Evolutionary conservation across 495 filamentous ascomycete species (phyloP), one percentile per base, ranked within the genome.

Genomic region (Margaritispora aquatica): DNA sequence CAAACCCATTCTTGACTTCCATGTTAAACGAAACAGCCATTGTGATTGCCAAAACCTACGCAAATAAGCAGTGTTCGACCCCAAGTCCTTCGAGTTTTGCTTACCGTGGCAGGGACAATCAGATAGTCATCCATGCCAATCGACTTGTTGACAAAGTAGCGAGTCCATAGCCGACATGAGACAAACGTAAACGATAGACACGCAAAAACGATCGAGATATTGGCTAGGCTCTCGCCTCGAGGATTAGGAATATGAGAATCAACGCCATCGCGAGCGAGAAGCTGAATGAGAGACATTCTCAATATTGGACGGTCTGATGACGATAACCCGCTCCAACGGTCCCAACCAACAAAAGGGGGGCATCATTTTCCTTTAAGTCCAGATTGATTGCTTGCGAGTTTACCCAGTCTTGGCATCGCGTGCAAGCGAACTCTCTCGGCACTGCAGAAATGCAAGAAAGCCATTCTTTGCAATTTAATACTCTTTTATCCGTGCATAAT

Each of bases 1-100:
- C 51, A 20, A 54, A 54, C 36, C 51, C 51, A 54, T 54, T 54
- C 22, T 54, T 54, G 27, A 36, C 51, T 34, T 54, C 51, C 27
- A 34, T 36, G 21, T 54, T 54, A 23, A 34, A 54, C 8, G 51
- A 54, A 5, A 54, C 26, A 4, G 51, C 51, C 51, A 54, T 54
- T 36, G 27, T 54, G 26, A 54, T 19, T 17, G 51, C 51, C 7
- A 54, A 36, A 36, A 19, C 51, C 51, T 54, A 2, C 27, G 51
- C 19, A n/a, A 31, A 19, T 17, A 17, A 34, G n/a, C 51, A 54
- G 17, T 36, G 7, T 15, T 23, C 21, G 13, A n/a, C n/a, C n/a
- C n/a, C n/a, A n/a, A n/a, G 29, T 34, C 36, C 9, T 31, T 13
- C 17, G 44, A 47, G 19, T 11, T 20, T 54, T 20, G 36, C 21